Evolutionary conservation across 1,284 basidiomycete species (phyloP), one percentile per base, ranked within the genome.

Genomic region (Irpex sp.): DNA sequence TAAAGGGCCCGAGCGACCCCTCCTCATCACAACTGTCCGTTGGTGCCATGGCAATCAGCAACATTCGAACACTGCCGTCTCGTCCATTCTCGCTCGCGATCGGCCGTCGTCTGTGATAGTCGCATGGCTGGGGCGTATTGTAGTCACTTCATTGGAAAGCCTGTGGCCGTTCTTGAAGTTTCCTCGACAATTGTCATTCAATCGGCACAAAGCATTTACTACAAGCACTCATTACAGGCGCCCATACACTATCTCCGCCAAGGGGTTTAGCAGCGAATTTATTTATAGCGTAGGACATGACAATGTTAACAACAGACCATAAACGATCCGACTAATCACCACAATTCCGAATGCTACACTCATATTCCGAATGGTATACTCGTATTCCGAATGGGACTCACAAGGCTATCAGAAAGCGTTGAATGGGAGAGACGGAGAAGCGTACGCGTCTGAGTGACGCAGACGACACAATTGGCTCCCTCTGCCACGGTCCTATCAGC

Each of bases 21-120:
- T 37, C 63, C 47, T 36, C 66, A 65, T 62, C 62, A 66, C 21
- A 44, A 59, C 34, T 62, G 34, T 56, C 52, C 49, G 26, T 17
- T 70, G 66, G 59, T 56, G 31, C 58, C 69, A 69, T 70, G 67
- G 64, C 65, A 62, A 69, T 68, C 36, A 57, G 4, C 17, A 56
- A 56, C 34, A 11, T 54, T 40, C 49, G 13, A 26, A 57, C 58
- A 47, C 38, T 60, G 54, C 59, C 54, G 54, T 34, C 21, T 34
- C 54, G 54, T 34, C 54, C 26, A 11, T 56, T 51, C 49, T 44
- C 11, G 40, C 40, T 44, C 40, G 40, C 40, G 8, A 44, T 44
- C 40, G 40, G 40, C 40, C 40, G 40, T 15, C 40, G 40, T 44
- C 40, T 44, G 40, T 44, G 40, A 44, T 44, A 44, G 40, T 44